Base-by-base conservation (phyloP, 2,329 filamentous ascomycete genomes). In the Onygena corvina region DNA sequence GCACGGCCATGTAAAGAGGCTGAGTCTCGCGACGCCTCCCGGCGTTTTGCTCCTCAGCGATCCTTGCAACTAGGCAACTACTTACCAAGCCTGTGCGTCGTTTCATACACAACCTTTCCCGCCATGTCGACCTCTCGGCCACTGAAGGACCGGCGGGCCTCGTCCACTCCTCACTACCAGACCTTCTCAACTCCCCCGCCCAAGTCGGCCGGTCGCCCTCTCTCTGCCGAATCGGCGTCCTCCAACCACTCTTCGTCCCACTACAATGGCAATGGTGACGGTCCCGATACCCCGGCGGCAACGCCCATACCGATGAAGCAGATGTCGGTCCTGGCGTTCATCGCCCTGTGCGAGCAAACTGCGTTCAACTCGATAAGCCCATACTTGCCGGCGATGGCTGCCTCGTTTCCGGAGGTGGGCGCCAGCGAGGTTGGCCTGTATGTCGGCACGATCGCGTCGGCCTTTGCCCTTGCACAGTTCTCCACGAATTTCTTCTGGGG, bases 281-380 rank as follows among this genome's bases (percentile, higher is more conserved):
- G 23, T 8, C 4, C 8, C 1, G 46, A 47, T 14, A 21, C 27
- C 8, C 47, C 21, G 23, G 48, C 2, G 51, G 79, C 56, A 9
- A 86, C 86, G 1, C 89, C 90, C 0, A 69, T 98, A 14, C 92
- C 92, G 0, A 79, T 80, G 56, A 80, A 75, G 57, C 92, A 96
- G 70, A 81, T 98, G 53, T 76, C 81, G 3, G 77, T 96, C 9
- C 72, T 98, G 29, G 90, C 90, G 1, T 71, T 95, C 56, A 85
- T 98, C 52, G 89, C 89, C 4, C 75, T 98, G 18, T 84, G 86
- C 48, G 92, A 98, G 64, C 92, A 98, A 72, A 96, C 90, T 0
- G 92, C 92, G 0, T 76, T 98, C 61, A 98, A 98, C 66, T 94
- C 88, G 18, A 95, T 98, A 60, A 85, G 84, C 8, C 92, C 92